Base-by-base conservation (phyloP, 192 early-diverging fungal genomes). In the Podila epicladia region DNA sequence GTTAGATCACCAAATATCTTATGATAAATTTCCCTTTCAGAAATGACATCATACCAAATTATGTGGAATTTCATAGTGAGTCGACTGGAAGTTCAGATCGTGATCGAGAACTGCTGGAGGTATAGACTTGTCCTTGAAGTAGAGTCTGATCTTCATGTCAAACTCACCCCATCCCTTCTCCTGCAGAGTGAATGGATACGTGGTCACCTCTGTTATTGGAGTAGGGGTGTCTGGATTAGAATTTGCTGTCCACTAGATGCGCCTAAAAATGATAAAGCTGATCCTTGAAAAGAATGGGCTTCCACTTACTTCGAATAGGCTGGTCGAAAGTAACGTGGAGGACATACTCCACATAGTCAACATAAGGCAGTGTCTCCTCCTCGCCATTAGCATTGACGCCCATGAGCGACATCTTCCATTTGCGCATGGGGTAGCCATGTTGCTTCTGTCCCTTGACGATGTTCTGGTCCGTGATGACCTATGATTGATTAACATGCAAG, bases 141-240 rank as follows among this genome's bases (percentile, higher is more conserved):
- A 73, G 11, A 90, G 57, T 58, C 72, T 75, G 41, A 90, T 85
- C 41, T 85, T 80, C 77, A 90, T 83, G 65, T 90, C 89, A 69
- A 90, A 90, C 68, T 88, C 89, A 11, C 89, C 89, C 89, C 89
- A 90, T 15, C 89, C 89, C 67, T 86, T 86, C 65, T 90, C 89
- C 53, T 79, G 69, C 9, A 90, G 74, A 17, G 57, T 65, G 57
- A 84, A 90, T 20, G 89, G 89, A 60, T 86, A 82, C 35, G 82
- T 83, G 62, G 69, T 75, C 37, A 83, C 60, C 20, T 86, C 89
- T 90, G 72, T 38, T 13, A 2, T 20, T 37, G n/a, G 32, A 60
- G 24, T 22, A 51, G 57, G 19, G 2, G 11, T 22, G 31, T 41
- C 20, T 22, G 32, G 41, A 61, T 68, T 48, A 49, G 55, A 33